Percentiles rank a stretch among this genome's conserved stretches.
Evolutionary conservation across 2,329 filamentous ascomycete species (phyloP).

Genomic region (Trichoderma arundinaceum): DNA sequence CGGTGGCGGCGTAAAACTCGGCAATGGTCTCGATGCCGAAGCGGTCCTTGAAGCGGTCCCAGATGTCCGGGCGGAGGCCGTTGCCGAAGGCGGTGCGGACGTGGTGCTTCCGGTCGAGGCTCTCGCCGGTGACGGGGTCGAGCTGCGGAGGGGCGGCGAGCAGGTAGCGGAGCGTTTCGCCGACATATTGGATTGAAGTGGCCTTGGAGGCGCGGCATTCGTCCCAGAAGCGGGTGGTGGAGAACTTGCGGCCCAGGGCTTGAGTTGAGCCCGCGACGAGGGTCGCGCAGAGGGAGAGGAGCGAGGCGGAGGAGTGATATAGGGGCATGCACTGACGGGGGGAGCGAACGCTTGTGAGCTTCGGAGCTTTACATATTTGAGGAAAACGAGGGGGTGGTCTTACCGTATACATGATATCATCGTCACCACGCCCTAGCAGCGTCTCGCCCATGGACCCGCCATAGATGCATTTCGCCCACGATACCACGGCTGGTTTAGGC

Average conservation of each 20-base stretch:
- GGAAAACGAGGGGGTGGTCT: constrained; percentile 35
- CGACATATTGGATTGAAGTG: constrained; percentile 84
- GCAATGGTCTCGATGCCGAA: constrained; percentile 76
- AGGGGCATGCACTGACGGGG: constrained; percentile 76
- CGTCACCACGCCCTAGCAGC: constrained; percentile 63
- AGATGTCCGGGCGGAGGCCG: constrained; percentile 82
- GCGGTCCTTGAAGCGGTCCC: constrained; percentile 80
- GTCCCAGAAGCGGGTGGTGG: constrained; percentile 75
- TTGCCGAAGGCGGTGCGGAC: constrained; percentile 84
- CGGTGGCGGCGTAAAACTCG: constrained; percentile 83
- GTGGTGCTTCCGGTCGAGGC: constrained; percentile 73
- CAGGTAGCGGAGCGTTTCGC: constrained; percentile 84
- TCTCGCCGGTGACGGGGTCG: constrained; percentile 68
- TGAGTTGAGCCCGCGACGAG: constrained; percentile 68
- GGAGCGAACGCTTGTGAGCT: neutral
- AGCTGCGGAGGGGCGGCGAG: constrained; percentile 68
- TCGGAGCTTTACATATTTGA: neutral
- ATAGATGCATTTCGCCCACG: constrained; percentile 69
- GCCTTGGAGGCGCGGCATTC: constrained; percentile 73
- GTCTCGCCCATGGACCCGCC: constrained; percentile 46
- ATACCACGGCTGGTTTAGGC: constrained; percentile 78
- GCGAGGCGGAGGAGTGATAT: constrained; percentile 79
- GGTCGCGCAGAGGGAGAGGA: constrained; percentile 70
- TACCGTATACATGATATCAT: constrained; percentile 78
- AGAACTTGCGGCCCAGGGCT: constrained; percentile 78